A percentile compares a stretch with the other conserved stretches of the same genome.
Evolutionary conservation across 2,329 filamentous ascomycete genomes (phyloP).

Genomic region (Diaporthe amygdali): DNA sequence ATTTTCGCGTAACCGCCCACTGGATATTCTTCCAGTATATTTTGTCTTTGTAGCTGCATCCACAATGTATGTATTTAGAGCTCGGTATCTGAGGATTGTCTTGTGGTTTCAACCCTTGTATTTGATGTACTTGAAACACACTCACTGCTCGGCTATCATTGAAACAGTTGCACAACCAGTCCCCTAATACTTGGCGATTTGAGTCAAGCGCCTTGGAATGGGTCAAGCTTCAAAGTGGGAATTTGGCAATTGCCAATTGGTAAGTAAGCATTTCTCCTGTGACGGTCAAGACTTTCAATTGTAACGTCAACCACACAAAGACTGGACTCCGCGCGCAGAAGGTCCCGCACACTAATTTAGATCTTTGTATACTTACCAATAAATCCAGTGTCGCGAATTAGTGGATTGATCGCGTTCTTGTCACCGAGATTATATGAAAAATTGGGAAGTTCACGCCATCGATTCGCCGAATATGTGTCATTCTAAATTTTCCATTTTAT

Average conservation of each 20-base stretch:
- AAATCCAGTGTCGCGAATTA: background rate
- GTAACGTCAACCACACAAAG: background rate
- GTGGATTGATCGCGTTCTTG: background rate
- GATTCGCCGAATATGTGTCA: background rate
- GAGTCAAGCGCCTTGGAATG: constrained; percentile 12
- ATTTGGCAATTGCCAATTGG: constrained; percentile 16
- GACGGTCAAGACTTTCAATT: constrained; percentile 9
- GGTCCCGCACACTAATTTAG: background rate
- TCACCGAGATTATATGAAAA: background rate
- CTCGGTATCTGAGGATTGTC: background rate
- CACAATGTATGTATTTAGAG: background rate
- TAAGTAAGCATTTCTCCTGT: constrained; percentile 8
- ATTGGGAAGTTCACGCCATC: background rate
- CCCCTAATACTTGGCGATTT: constrained; percentile 8
- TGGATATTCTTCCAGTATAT: background rate
- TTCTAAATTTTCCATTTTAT: background rate
- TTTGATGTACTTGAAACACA: constrained; percentile 6
- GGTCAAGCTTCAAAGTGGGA: constrained; percentile 5
- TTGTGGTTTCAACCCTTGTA: constrained; percentile 14
- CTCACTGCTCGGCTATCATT: constrained; percentile 8
- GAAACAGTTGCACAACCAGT: constrained; percentile 5
- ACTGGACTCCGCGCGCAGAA: background rate
- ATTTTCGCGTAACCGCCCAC: background rate
- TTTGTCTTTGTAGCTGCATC: background rate
- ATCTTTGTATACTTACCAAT: background rate